phyloP scores from a whole-genome alignment of 2,329 filamentous ascomycete genomes.

The Sporothrix phasma region DNA sequence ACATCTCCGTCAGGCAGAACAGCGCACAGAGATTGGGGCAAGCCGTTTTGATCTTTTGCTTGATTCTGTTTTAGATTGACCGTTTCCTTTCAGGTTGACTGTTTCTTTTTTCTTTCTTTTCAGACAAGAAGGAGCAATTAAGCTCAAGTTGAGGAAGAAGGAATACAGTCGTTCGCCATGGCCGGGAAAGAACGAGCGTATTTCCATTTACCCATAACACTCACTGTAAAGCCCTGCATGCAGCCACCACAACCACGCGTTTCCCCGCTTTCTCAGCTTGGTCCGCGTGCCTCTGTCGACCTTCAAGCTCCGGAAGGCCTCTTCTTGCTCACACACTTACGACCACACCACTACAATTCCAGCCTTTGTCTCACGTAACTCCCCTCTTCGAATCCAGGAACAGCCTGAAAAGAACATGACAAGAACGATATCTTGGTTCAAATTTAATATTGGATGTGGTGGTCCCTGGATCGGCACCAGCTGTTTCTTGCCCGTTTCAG shows the following conservation, averaged over 20 bases:
- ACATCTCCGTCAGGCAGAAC: constrained; percentile 1
- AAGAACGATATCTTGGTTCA: not conserved
- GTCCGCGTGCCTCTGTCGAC: not conserved
- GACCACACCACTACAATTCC: too few relatives aligned
- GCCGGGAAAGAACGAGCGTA: not conserved
- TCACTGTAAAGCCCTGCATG: not conserved
- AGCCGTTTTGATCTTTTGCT: not conserved
- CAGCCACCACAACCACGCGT: not conserved
- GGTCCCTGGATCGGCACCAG: not conserved
- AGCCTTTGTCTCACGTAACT: not conserved
- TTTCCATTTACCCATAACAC: not conserved
- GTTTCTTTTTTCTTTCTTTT: too few relatives aligned
- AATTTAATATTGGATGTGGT: not conserved
- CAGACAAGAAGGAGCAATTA: too few relatives aligned
- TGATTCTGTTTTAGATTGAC: too few relatives aligned
- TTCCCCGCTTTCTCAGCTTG: constrained; percentile 9
- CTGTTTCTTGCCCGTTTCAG: not conserved
- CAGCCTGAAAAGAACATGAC: not conserved
- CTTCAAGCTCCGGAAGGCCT: too few relatives aligned
- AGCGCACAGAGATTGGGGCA: not conserved
- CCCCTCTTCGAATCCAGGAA: not conserved
- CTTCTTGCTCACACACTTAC: not conserved
- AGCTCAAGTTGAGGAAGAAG: too few relatives aligned
- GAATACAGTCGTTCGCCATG: too few relatives aligned
- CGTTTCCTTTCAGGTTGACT: too few relatives aligned